Percentiles rank a stretch among this genome's conserved stretches.
phyloP scores from a whole-genome alignment of 1,284 basidiomycete species.

The Heterobasidion annosum region DNA sequence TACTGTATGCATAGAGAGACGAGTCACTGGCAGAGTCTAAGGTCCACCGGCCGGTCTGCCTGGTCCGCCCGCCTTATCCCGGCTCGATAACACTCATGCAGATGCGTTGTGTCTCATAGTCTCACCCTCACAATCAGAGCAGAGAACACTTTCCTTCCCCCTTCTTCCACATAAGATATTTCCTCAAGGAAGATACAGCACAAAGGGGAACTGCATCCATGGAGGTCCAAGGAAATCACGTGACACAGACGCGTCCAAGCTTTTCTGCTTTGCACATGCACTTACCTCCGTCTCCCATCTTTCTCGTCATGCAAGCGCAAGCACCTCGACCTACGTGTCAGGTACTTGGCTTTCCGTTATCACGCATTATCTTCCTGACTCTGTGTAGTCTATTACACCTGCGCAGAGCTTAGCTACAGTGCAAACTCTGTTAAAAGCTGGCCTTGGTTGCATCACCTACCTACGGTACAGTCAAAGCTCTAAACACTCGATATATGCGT shows the following conservation, averaged over 20 bases:
- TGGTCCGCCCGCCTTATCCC: too few species aligned
- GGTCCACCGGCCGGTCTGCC: too few species aligned
- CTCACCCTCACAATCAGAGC: too few species aligned
- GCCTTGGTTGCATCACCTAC: slow-evolving; percentile 70
- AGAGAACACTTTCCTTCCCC: too few species aligned
- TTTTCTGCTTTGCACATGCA: neutral
- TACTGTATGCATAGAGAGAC: too few species aligned
- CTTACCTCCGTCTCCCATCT: slow-evolving; percentile 1
- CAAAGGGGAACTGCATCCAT: too few species aligned
- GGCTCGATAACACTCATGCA: too few species aligned
- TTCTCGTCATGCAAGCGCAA: slow-evolving; percentile 23
- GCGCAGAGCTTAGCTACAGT: slow-evolving; percentile 58
- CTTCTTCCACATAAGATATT: too few species aligned
- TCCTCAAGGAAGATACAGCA: too few species aligned
- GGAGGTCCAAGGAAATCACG: neutral
- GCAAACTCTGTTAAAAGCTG: slow-evolving; percentile 62
- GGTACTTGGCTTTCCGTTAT: neutral
- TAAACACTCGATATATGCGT: slow-evolving; percentile 1
- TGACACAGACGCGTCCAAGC: slow-evolving; percentile 2
- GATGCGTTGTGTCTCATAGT: too few species aligned
- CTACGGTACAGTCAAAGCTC: slow-evolving; percentile 38
- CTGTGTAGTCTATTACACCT: slow-evolving; percentile 38
- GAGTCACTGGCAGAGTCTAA: too few species aligned
- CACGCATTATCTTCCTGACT: neutral
- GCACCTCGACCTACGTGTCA: slow-evolving; percentile 5